phyloP scores from a whole-genome alignment of 768 basidiomycete genomes.

The Mycena polygramma region DNA sequence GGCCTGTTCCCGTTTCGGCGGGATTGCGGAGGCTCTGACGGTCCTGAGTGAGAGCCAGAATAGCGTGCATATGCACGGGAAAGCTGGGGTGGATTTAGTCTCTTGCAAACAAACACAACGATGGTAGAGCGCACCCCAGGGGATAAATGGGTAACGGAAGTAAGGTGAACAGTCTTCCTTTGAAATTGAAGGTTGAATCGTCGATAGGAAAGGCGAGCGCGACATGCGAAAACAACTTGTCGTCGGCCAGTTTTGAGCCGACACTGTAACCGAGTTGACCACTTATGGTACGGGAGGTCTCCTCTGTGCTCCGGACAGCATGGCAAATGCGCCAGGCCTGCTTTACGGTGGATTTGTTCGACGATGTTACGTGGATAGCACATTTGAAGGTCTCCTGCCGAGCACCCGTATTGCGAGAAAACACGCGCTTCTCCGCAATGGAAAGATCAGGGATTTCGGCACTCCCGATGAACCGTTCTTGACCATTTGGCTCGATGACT shows the following conservation, averaged over 20 bases:
- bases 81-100: conserved; percentile 41
- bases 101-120: too few species aligned
- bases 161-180: conserved; percentile 49
- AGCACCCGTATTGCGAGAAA: conserved; percentile 30
- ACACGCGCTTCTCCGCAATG: conserved; percentile 31
- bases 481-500: conserved; percentile 39
- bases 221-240: conserved; percentile 48
- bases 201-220: conserved; percentile 42
- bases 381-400: conserved; percentile 33
- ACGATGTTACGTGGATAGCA: conserved; percentile 22
- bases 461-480: conserved; percentile 31
- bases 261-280: conserved; percentile 37
- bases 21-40: conserved; percentile 48
- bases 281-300: conserved; percentile 31
- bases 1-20: conserved; percentile 40
- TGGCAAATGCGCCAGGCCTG: conserved; percentile 40
- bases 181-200: conserved; percentile 4
- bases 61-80: conserved; percentile 47
- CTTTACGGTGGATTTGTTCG: neutral
- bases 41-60: conserved; percentile 49
- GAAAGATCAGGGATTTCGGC: conserved; percentile 35
- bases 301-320: conserved; percentile 28
- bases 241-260: conserved; percentile 35
- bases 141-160: conserved; percentile 45
- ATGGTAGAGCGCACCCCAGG: too few species aligned